Base-by-base conservation (phyloP, 495 filamentous ascomycete genomes). In the Penicillium bovifimosum region DNA sequence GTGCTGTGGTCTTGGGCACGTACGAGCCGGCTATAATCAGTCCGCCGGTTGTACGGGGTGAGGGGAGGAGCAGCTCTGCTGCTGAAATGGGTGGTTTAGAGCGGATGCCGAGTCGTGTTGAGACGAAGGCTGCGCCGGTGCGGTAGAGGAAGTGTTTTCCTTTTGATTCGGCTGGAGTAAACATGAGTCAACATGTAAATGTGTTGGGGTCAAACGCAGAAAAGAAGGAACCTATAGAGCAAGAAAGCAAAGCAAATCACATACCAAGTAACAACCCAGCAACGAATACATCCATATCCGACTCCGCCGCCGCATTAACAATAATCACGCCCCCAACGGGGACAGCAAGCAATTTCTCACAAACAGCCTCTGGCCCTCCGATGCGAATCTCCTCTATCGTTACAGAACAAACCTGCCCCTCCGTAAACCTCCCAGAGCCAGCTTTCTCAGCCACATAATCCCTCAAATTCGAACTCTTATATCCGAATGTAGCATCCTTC, bases 391-490 rank as follows among this genome's bases (percentile, higher is more conserved):
- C 76, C 3, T 68, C 56, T 16, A 80, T 59, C 2, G 68, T 68
- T 0, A 81, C 62, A 6, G 74, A 77, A 28, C 61, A 58, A 1
- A 80, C 35, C 33, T 73, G 62, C 11, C 65, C 54, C 0, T 29
- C 31, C 0, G 41, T 44, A 46, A 73, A 76, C 47, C 63, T 44
- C 3, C 64, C 72, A 2, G 66, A 65, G n/a, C n/a, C n/a, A 0
- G 75, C 72, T 45, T 80, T 81, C 52, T 80, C 78, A n/a, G 66
- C 52, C 1, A 81, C 70, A 53, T 76, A 80, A 41, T 80, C 76
- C 5, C 69, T 42, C 18, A 81, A 51, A 55, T 73, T 75, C 6
- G 76, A 79, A 18, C 66, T 75, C 41, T 64, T 62, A 50, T 77
- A 80, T n/a, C 78, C 76, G 46, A 81, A 81, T 0, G 75, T 74